phyloP scores from a whole-genome alignment of 306 rosid species.

The Oxytropis ochrocephala region DNA sequence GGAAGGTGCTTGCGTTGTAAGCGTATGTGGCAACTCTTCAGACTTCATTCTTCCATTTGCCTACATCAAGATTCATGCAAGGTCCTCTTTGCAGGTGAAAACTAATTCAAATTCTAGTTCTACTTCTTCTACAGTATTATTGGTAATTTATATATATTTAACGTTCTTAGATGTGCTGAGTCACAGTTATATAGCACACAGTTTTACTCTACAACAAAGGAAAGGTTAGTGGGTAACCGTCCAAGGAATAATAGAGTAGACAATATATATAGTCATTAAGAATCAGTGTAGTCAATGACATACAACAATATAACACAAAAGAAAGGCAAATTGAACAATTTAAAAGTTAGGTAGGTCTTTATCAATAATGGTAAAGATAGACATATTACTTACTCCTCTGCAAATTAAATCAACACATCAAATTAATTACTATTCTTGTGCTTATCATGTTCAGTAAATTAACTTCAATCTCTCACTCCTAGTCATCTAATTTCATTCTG shows the following conservation, averaged over 20 bases:
- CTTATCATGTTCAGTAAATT: neutral
- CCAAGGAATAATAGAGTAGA: neutral
- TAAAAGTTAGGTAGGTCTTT: neutral
- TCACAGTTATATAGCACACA: neutral
- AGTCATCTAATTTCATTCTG: neutral
- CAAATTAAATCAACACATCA: neutral
- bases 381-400: neutral
- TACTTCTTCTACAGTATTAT: no score
- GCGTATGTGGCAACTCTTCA: constrained; percentile 78
- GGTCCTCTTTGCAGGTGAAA: constrained; percentile 82
- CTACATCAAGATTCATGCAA: constrained; percentile 51
- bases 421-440: neutral
- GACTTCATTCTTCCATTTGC: constrained; percentile 73
- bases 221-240: neutral
- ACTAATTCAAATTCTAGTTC: neutral
- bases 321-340: neutral
- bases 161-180: neutral
- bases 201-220: neutral
- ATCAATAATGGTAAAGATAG: no score
- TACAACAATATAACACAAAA: neutral
- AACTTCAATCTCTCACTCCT: neutral
- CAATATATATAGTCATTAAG: no score
- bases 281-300: neutral
- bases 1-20: constrained; percentile 71
- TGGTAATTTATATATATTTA: no score